phyloP scores from a whole-genome alignment of 2,329 filamentous ascomycete species.

The Coniochaeta sp. region DNA sequence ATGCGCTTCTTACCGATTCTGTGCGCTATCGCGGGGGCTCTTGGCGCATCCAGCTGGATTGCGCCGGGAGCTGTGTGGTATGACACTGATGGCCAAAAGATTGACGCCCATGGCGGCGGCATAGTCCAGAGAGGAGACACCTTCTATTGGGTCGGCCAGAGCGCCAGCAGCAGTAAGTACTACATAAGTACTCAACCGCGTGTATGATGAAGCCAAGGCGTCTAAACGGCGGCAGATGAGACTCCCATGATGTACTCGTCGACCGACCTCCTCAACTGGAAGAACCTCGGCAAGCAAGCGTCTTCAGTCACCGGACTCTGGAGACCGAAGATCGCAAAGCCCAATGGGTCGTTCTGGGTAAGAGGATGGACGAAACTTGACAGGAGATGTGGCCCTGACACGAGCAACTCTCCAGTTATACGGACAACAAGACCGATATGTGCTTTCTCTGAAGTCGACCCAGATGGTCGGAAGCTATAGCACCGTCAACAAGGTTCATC shows the following conservation, averaged over 20 bases:
- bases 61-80: conserved; percentile 29
- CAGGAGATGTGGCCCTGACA: neutral
- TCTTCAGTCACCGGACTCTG: conserved; percentile 26
- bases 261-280: conserved; percentile 31
- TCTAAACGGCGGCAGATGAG: conserved; percentile 15
- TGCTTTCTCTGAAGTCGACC: conserved; percentile 25
- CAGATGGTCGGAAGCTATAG: conserved; percentile 22
- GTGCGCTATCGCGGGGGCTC: neutral
- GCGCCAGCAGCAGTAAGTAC: conserved; percentile 20
- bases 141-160: conserved; percentile 32
- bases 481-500: conserved; percentile 21
- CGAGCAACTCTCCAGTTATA: conserved; percentile 18
- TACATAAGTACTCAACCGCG: neutral
- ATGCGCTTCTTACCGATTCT: neutral
- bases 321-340: conserved; percentile 31
- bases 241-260: conserved; percentile 30
- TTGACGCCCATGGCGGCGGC: conserved; percentile 31
- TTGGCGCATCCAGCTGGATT: conserved; percentile 20
- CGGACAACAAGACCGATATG: conserved; percentile 29
- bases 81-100: conserved; percentile 27
- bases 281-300: conserved; percentile 24
- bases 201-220: neutral
- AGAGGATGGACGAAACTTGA: neutral
- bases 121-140: conserved; percentile 26
- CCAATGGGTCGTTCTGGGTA: conserved; percentile 30